Conservation (phyloP, 2,329 filamentous ascomycete species). For the Microsporum ferrugineum region DNA sequence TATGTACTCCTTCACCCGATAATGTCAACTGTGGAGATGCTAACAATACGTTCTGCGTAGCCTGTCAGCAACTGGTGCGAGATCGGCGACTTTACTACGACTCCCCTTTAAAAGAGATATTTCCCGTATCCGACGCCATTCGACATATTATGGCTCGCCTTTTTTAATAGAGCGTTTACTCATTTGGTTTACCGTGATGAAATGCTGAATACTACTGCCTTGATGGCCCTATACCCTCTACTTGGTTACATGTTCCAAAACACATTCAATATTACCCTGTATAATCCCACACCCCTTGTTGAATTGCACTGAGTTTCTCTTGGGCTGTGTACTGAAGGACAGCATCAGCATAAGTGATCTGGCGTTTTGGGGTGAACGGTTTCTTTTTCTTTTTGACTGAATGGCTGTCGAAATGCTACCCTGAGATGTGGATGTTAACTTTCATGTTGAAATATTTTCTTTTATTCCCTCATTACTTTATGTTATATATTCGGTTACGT, state of each 20-base stretch:
- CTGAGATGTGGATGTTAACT: background rate
- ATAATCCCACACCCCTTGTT: background rate
- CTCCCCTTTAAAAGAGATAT: background rate
- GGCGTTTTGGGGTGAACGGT: background rate
- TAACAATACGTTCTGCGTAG: constrained; percentile 25
- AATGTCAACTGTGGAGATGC: background rate
- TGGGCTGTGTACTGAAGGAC: background rate
- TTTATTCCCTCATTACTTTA: background rate
- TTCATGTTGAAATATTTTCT: background rate
- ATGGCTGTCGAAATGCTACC: background rate
- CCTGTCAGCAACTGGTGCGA: constrained; percentile 59
- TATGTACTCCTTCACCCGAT: constrained; percentile 41
- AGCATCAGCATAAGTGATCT: background rate
- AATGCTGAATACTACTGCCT: background rate
- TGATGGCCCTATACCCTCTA: background rate
- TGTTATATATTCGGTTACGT: background rate
- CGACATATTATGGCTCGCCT: background rate
- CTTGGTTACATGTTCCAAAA: background rate
- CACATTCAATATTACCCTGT: background rate
- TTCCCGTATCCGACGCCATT: background rate
- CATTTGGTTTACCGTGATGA: constrained; percentile 2
- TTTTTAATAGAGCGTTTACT: background rate
- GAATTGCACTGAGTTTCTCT: background rate
- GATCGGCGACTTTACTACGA: constrained; percentile 9
- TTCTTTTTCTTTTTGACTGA: background rate